These are phyloP conservation scores for Ilyonectria destructans DNA, from an alignment of 2,329 filamentous ascomycete species.

Conservation along the genomic window DNA sequence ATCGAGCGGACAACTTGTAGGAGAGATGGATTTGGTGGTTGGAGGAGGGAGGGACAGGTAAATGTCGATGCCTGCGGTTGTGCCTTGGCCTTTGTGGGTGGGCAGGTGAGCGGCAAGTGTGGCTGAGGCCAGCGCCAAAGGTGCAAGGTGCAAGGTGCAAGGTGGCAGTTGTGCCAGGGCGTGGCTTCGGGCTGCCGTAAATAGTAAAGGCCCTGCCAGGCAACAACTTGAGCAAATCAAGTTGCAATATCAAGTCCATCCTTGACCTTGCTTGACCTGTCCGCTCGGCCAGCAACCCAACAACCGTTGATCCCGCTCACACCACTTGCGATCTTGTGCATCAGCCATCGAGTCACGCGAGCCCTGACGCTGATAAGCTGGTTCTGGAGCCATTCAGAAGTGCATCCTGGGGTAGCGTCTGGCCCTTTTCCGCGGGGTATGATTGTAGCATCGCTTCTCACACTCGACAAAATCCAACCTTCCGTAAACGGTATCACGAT, in stretches of 20 bases:
- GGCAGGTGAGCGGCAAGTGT: slow-evolving; percentile 12
- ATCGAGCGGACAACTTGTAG: slow-evolving; percentile 13
- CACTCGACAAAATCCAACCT: neutral
- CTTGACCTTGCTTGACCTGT: neutral
- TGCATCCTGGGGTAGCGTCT: neutral
- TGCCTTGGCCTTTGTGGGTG: slow-evolving; percentile 34
- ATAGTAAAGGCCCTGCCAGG: slow-evolving; percentile 8
- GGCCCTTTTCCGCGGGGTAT: neutral
- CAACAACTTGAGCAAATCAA: slow-evolving; percentile 3
- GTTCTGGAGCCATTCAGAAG: slow-evolving; percentile 3
- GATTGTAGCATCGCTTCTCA: neutral
- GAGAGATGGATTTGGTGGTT: slow-evolving; percentile 15
- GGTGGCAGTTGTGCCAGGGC: slow-evolving; percentile 39
- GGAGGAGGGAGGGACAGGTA: slow-evolving; percentile 36
- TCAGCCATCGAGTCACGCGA: slow-evolving; percentile 11
- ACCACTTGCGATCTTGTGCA: slow-evolving; percentile 12
- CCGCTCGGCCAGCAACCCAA: too few relatives aligned
- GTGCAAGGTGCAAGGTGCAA: slow-evolving; percentile 43
- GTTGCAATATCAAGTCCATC: neutral
- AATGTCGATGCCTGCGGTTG: slow-evolving; percentile 41
- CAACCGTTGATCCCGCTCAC: slow-evolving; percentile 20
- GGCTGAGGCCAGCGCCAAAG: slow-evolving; percentile 37
- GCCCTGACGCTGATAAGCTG: slow-evolving; percentile 20
- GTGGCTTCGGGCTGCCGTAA: slow-evolving; percentile 23
- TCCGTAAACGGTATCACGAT: neutral